These are phyloP conservation scores for Pezicula carpinea DNA, from an alignment of 2,329 filamentous ascomycete genomes.

Conservation along the genomic window DNA sequence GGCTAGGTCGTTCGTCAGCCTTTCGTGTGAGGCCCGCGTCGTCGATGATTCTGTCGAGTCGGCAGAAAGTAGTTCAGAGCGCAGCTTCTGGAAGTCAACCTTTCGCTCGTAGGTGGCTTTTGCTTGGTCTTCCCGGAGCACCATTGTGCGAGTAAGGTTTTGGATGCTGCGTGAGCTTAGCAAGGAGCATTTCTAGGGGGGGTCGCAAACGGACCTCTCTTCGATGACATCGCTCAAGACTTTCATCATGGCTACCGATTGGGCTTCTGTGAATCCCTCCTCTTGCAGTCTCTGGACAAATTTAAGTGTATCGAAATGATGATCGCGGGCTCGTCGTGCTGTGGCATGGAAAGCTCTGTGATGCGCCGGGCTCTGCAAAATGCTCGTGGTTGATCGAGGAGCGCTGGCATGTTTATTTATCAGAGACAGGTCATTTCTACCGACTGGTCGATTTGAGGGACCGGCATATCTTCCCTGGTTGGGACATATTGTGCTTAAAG, in stretches of 20 bases:
- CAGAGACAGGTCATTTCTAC: not conserved
- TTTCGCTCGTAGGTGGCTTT: constrained; percentile 81
- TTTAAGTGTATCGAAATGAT: constrained; percentile 97
- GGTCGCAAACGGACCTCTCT: constrained; percentile 59
- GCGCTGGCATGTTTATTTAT: constrained; percentile 4
- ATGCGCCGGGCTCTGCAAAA: constrained; percentile 15
- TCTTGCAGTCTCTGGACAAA: constrained; percentile 86
- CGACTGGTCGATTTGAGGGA: not conserved
- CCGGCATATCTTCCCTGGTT: constrained; percentile 8
- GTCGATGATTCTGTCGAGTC: constrained; percentile 88
- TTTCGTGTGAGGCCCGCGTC: constrained; percentile 85
- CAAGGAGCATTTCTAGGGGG: not conserved
- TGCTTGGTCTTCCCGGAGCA: constrained; percentile 87
- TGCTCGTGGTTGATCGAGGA: constrained; percentile 7
- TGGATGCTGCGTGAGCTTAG: constrained; percentile 62
- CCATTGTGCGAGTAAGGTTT: constrained; percentile 96
- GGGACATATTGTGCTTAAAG: constrained; percentile 16
- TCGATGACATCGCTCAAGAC: constrained; percentile 95
- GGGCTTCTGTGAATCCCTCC: constrained; percentile 93
- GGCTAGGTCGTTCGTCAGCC: constrained; percentile 87
- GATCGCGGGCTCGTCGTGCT: constrained; percentile 59
- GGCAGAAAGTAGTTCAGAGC: constrained; percentile 85
- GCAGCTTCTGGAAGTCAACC: constrained; percentile 95
- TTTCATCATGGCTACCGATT: constrained; percentile 97
- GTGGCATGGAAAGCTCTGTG: constrained; percentile 64